A percentile compares a stretch with the other conserved stretches of the same genome.
Conservation (phyloP, 2,329 filamentous ascomycete genomes). For the Ilyonectria destructans region DNA sequence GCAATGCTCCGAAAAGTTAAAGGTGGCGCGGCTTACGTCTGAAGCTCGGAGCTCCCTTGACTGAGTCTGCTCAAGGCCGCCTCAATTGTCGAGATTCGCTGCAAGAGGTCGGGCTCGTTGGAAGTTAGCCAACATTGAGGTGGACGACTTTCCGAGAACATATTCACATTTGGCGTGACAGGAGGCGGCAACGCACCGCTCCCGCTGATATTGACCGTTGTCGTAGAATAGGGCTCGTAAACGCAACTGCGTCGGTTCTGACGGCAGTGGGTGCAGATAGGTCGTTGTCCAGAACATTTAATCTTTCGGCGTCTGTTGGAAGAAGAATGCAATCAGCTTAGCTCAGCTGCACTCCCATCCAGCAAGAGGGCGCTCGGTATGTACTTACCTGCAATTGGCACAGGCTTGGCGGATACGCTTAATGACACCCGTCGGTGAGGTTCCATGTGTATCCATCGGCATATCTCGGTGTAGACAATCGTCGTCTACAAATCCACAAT, state of each 20-base stretch:
- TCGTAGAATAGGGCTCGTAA: slow-evolving; percentile 26
- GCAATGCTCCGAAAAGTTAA: not conserved
- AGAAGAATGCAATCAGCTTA: not conserved
- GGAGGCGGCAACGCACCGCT: not conserved
- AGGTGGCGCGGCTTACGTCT: not conserved
- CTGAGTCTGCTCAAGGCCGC: slow-evolving; percentile 21
- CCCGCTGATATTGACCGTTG: not conserved
- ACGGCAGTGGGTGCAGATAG: slow-evolving; percentile 33
- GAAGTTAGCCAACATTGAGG: not conserved
- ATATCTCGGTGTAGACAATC: not conserved
- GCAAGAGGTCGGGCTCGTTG: slow-evolving; percentile 13
- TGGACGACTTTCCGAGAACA: not conserved
- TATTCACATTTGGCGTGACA: not conserved
- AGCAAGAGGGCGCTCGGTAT: not conserved
- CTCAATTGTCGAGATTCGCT: slow-evolving; percentile 26
- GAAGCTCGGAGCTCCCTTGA: slow-evolving; percentile 17
- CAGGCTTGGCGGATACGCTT: slow-evolving; percentile 38
- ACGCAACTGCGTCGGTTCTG: slow-evolving; percentile 31
- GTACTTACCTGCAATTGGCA: slow-evolving; percentile 33
- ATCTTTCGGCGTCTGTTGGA: slow-evolving; percentile 32
- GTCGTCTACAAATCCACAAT: not conserved
- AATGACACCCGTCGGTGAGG: slow-evolving; percentile 29
- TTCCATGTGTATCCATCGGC: not conserved
- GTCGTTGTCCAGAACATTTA: slow-evolving; percentile 38
- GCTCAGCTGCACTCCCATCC: not conserved